These are phyloP conservation scores for Chenopodium quinoa DNA, from an alignment of 148 eudicot genomes.

Conservation along the genomic window DNA sequence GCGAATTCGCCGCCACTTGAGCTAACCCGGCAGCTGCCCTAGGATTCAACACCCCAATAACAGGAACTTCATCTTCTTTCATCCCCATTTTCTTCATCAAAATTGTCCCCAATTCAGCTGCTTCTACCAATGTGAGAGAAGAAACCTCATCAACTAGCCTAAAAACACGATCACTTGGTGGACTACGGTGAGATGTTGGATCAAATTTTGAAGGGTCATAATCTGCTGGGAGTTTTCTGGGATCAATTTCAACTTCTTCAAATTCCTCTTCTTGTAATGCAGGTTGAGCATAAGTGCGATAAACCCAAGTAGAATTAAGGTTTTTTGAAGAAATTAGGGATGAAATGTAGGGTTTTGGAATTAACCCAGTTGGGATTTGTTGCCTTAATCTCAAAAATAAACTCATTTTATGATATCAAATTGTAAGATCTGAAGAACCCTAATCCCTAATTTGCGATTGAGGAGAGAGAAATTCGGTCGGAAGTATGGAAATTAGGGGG, in stretches of 20 bases:
- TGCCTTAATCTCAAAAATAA: slow-evolving; percentile 52
- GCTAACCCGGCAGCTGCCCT: slow-evolving; percentile 71
- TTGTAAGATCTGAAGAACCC: not conserved
- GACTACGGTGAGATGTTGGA: slow-evolving; percentile 75
- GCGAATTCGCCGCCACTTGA: slow-evolving; percentile 37
- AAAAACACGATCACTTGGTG: slow-evolving; percentile 75
- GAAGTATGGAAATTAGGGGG: not conserved
- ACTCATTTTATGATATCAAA: slow-evolving; percentile 42
- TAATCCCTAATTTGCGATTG: not conserved
- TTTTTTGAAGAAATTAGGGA: slow-evolving; percentile 19
- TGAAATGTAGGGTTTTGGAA: slow-evolving; percentile 32
- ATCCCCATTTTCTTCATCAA: slow-evolving; percentile 79
- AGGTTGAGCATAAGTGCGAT: slow-evolving; percentile 53
- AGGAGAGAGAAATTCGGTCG: not conserved
- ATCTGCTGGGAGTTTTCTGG: slow-evolving; percentile 80
- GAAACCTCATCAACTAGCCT: slow-evolving; percentile 85
- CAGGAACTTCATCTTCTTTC: slow-evolving; percentile 51
- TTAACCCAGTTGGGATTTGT: slow-evolving; percentile 41
- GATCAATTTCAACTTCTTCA: slow-evolving; percentile 80
- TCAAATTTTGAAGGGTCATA: slow-evolving; percentile 84
- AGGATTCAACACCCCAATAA: slow-evolving; percentile 72
- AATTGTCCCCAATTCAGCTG: slow-evolving; percentile 54
- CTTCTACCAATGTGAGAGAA: slow-evolving; percentile 59
- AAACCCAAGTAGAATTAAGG: slow-evolving; percentile 23
- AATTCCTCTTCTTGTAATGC: slow-evolving; percentile 51